phyloP scores from a whole-genome alignment of 495 filamentous ascomycete genomes.

The Aspergillus mulundensis region DNA sequence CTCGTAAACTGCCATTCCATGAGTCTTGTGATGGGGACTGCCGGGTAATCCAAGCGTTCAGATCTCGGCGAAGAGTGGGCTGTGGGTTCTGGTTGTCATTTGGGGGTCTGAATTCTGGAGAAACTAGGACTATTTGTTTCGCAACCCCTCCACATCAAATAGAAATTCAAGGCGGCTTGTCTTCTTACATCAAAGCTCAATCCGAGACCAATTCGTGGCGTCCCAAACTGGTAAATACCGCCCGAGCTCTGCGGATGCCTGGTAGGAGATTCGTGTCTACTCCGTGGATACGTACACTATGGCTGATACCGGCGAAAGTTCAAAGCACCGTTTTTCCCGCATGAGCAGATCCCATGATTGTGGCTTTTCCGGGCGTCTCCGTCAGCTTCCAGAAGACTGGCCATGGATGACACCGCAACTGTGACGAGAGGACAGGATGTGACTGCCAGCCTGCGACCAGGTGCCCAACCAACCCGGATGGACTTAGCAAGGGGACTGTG shows the following conservation, averaged over 20 bases:
- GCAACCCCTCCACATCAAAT: slow-evolving; percentile 16
- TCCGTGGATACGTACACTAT: neutral
- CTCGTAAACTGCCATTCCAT: neutral
- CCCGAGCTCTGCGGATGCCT: slow-evolving; percentile 9
- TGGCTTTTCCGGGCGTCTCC: slow-evolving; percentile 9
- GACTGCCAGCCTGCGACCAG: slow-evolving; percentile 3
- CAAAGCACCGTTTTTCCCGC: neutral
- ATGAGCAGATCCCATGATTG: neutral
- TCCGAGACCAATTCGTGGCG: slow-evolving; percentile 15
- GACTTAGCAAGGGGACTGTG: slow-evolving; percentile 18
- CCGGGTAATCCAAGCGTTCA: neutral
- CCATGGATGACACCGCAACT: slow-evolving; percentile 16
- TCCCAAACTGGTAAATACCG: slow-evolving; percentile 20
- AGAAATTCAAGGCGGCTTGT: neutral
- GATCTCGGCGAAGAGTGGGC: neutral
- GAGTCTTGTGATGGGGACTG: slow-evolving; percentile 2
- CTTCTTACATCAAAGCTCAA: neutral
- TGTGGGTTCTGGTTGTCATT: neutral
- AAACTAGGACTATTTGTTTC: neutral
- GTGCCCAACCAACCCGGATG: slow-evolving; percentile 12
- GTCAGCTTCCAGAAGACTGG: slow-evolving; percentile 18
- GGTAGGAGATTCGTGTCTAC: neutral
- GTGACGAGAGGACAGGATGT: slow-evolving; percentile 3
- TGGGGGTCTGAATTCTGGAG: slow-evolving; percentile 10
- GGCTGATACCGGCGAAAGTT: neutral